Conservation (phyloP, 2,329 filamentous ascomycete species). For the Aspergillus fumigatus region DNA sequence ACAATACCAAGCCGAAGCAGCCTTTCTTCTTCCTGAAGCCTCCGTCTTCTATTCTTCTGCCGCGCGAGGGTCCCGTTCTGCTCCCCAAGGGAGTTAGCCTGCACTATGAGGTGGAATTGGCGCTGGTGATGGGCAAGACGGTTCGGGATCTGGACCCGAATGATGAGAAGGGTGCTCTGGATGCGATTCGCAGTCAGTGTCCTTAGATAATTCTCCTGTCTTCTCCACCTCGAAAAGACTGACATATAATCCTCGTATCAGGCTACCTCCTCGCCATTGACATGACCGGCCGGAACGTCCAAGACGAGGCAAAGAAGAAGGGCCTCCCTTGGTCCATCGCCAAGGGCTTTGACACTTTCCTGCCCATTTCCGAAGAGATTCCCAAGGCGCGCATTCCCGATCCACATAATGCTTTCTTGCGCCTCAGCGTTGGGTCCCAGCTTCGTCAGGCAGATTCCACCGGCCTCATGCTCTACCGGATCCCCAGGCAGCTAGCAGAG, state of each 20-base stretch:
- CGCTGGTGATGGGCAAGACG: slow-evolving; percentile 77
- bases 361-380: slow-evolving; percentile 79
- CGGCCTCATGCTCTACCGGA: slow-evolving; percentile 88
- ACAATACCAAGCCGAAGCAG: slow-evolving; percentile 81
- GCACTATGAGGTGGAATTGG: slow-evolving; percentile 95
- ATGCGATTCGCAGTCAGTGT: slow-evolving; percentile 68
- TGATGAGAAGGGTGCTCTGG: slow-evolving; percentile 72
- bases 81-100: slow-evolving; percentile 77
- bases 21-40: slow-evolving; percentile 99
- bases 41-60: slow-evolving; percentile 75
- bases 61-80: slow-evolving; percentile 72
- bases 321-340: slow-evolving; percentile 93
- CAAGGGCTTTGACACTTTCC: slow-evolving; percentile 97
- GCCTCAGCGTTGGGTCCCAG: slow-evolving; percentile 76
- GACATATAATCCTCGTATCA: slow-evolving; percentile 26
- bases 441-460: slow-evolving; percentile 80
- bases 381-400: slow-evolving; percentile 74
- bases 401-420: slow-evolving; percentile 84
- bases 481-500: slow-evolving; percentile 81
- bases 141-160: slow-evolving; percentile 69
- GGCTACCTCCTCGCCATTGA: slow-evolving; percentile 90
- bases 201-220: no score
- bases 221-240: no score
- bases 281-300: slow-evolving; percentile 93
- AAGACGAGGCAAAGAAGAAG: slow-evolving; percentile 96